Conservation (phyloP, 208 protist species). For the Tritrichomonas musculus region DNA sequence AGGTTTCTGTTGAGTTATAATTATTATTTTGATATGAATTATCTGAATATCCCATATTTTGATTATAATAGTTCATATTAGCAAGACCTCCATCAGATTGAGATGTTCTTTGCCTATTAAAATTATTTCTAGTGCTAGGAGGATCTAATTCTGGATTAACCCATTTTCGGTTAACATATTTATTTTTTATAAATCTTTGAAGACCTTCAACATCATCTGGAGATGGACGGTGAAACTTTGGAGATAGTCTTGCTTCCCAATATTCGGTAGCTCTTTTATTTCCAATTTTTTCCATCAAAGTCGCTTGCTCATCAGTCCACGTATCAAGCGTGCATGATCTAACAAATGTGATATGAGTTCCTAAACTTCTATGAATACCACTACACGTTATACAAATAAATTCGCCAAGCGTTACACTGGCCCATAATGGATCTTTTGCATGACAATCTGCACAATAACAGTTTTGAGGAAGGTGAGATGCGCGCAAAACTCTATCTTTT, state of each 20-base stretch:
- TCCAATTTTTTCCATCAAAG: neutral
- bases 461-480: slow-evolving; percentile 22
- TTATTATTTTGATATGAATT: too few relatives aligned
- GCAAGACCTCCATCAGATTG: too few relatives aligned
- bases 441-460: slow-evolving; percentile 43
- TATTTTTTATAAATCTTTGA: too few relatives aligned
- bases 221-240: neutral
- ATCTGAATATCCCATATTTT: too few relatives aligned
- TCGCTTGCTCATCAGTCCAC: slow-evolving; percentile 46
- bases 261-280: slow-evolving; percentile 18
- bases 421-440: slow-evolving; percentile 36
- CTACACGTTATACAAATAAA: slow-evolving; percentile 60
- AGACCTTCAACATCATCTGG: neutral
- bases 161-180: too few relatives aligned
- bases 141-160: neutral
- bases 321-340: slow-evolving; percentile 48
- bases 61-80: too few relatives aligned
- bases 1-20: too few relatives aligned
- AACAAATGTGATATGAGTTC: slow-evolving; percentile 56
- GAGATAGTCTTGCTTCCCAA: neutral
- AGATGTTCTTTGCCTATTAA: too few relatives aligned
- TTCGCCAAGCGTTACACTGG: slow-evolving; percentile 52
- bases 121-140: neutral
- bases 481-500: too few relatives aligned
- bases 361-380: slow-evolving; percentile 55